A percentile compares a stretch with the other conserved stretches of the same genome.
Conservation (phyloP, 1,139 yeast species). For the Taphrina betulina region DNA sequence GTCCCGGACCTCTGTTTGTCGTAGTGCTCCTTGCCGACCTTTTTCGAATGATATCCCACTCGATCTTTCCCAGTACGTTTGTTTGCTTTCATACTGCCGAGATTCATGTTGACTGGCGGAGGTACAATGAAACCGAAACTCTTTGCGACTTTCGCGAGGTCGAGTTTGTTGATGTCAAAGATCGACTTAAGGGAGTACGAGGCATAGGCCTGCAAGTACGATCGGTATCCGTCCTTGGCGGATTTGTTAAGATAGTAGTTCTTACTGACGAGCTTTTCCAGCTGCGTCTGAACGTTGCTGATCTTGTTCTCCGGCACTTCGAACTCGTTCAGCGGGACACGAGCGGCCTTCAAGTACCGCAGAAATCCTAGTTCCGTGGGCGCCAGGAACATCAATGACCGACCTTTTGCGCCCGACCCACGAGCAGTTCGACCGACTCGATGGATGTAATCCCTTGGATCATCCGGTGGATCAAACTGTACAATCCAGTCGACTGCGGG, state of each 20-base stretch:
- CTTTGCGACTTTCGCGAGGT: slow-evolving; percentile 89
- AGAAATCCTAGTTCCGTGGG: slow-evolving; percentile 93
- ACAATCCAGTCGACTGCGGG: slow-evolving; percentile 98
- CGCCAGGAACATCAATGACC: slow-evolving; percentile 87
- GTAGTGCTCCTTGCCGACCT: slow-evolving; percentile 32
- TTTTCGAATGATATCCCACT: slow-evolving; percentile 28
- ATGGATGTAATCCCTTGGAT: slow-evolving; percentile 96
- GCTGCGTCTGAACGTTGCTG: slow-evolving; percentile 91
- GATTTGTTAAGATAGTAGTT: slow-evolving; percentile 92
- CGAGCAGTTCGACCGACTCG: slow-evolving; percentile 98
- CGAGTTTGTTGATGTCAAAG: slow-evolving; percentile 91
- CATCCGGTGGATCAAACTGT: slow-evolving; percentile 98
- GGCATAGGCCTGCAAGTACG: slow-evolving; percentile 95
- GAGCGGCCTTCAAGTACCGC: slow-evolving; percentile 91
- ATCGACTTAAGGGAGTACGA: slow-evolving; percentile 94
- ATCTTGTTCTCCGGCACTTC: slow-evolving; percentile 92
- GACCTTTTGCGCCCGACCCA: slow-evolving; percentile 88
- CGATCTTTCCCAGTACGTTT: slow-evolving; percentile 46
- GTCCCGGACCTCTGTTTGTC: slow-evolving; percentile 30
- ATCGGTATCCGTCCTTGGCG: slow-evolving; percentile 95
- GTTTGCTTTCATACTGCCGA: slow-evolving; percentile 66
- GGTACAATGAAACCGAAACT: slow-evolving; percentile 93
- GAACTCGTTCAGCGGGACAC: slow-evolving; percentile 93
- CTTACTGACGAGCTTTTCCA: slow-evolving; percentile 84
- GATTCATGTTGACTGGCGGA: slow-evolving; percentile 93